phyloP scores from a whole-genome alignment of 2,329 filamentous ascomycete genomes.

The Colletotrichum higginsianum region DNA sequence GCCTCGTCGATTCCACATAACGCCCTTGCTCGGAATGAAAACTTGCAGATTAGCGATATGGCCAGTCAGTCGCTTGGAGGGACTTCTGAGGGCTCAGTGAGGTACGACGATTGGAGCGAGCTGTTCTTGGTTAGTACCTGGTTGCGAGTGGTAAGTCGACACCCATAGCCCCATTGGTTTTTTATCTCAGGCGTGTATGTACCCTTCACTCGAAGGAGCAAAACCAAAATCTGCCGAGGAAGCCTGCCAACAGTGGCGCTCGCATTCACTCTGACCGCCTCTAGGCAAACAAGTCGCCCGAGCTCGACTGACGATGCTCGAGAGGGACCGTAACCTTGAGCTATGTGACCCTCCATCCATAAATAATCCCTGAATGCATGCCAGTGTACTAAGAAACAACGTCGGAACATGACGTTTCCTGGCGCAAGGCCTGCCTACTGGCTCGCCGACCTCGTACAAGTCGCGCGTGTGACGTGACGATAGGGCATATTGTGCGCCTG shows the following conservation, averaged over 20 bases:
- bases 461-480: slow-evolving; percentile 9
- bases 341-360: neutral
- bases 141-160: neutral
- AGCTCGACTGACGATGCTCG: neutral
- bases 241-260: neutral
- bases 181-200: neutral
- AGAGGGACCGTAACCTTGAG: neutral
- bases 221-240: too few species aligned
- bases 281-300: neutral
- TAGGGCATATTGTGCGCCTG: neutral
- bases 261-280: neutral
- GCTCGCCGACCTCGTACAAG: slow-evolving; percentile 4
- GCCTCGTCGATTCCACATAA: neutral
- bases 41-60: neutral
- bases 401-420: neutral
- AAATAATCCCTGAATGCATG: neutral
- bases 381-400: neutral
- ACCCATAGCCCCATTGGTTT: neutral
- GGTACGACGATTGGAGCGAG: neutral
- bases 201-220: too few species aligned
- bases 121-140: neutral
- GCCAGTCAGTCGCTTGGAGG: neutral
- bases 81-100: neutral
- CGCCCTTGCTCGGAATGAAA: too few species aligned
- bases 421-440: slow-evolving; percentile 1